phyloP scores from a whole-genome alignment of 192 early-diverging fungal genomes.

The Kickxella alabastrina region DNA sequence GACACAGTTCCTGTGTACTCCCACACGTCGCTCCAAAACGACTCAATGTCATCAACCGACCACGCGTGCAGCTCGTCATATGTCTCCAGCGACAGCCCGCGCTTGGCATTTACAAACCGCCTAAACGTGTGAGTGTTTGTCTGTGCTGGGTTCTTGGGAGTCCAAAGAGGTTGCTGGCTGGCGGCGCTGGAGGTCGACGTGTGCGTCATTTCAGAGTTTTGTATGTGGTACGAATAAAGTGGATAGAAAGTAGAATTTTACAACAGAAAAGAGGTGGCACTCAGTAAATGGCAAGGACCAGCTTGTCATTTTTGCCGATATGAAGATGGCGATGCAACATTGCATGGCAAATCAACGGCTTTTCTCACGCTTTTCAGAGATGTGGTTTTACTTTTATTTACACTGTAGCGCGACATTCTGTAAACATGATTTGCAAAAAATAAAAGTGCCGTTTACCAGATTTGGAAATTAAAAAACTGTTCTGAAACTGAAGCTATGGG shows the following conservation, averaged over 20 bases:
- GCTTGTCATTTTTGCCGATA: too few species aligned
- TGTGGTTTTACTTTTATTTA: too few species aligned
- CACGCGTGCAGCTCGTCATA: constrained; percentile 82
- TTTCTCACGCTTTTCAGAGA: too few species aligned
- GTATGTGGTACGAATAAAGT: too few species aligned
- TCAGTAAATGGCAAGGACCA: too few species aligned
- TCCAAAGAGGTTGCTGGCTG: constrained; percentile 55
- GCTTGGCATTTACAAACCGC: constrained; percentile 65
- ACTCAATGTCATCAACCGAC: constrained; percentile 69
- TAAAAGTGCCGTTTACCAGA: too few species aligned
- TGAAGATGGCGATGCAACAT: too few species aligned
- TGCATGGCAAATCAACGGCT: too few species aligned
- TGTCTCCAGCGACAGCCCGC: constrained; percentile 42
- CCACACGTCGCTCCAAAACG: constrained; percentile 90
- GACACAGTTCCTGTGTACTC: constrained; percentile 54
- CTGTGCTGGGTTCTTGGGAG: constrained; percentile 51
- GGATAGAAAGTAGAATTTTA: background rate
- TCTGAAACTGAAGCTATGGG: background rate
- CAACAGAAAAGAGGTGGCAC: background rate
- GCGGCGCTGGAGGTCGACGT: too few species aligned
- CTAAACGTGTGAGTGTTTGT: constrained; percentile 74
- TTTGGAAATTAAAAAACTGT: background rate
- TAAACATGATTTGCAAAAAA: too few species aligned
- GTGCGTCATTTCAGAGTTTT: too few species aligned
- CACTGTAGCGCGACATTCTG: too few species aligned